Conservation (phyloP, 495 filamentous ascomycete species). For the Aspergillus carlsbadensis region DNA sequence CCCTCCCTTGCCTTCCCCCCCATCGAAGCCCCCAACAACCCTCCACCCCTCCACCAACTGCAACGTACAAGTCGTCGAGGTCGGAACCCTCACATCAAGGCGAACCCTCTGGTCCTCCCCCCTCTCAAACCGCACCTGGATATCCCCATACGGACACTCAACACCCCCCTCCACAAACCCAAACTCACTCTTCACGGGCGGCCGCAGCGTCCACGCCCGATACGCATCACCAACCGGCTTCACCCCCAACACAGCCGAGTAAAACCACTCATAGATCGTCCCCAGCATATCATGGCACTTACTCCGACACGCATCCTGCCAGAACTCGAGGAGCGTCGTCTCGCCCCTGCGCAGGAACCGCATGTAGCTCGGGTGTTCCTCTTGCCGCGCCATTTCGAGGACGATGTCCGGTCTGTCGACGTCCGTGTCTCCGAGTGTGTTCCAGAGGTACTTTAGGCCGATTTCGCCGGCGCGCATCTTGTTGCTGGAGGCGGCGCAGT, state of each 20-base stretch:
- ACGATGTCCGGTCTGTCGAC: conserved; percentile 27
- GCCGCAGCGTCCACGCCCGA: conserved; percentile 20
- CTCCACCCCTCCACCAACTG: not conserved
- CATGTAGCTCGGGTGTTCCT: conserved; percentile 33
- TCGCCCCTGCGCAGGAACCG: conserved; percentile 30
- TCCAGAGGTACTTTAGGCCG: conserved; percentile 27
- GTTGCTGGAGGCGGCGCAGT: conserved; percentile 13
- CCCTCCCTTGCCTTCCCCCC: not conserved
- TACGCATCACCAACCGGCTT: conserved; percentile 24
- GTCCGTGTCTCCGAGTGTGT: conserved; percentile 20
- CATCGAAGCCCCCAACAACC: not conserved
- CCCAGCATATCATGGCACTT: conserved; percentile 36
- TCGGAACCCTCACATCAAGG: conserved; percentile 13
- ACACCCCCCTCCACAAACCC: conserved; percentile 24
- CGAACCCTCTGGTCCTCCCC: not conserved
- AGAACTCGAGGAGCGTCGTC: conserved; percentile 30
- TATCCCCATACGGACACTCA: conserved; percentile 28
- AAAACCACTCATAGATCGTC: conserved; percentile 33
- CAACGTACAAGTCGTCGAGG: not conserved
- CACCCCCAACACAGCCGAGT: conserved; percentile 26
- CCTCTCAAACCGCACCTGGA: conserved; percentile 21
- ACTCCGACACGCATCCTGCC: conserved; percentile 29
- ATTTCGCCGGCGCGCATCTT: conserved; percentile 29
- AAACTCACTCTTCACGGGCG: conserved; percentile 25
- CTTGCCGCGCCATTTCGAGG: conserved; percentile 28